Evolutionary conservation across 2,329 filamentous ascomycete genomes (phyloP).

Genomic region (Colletotrichum eleusines): DNA sequence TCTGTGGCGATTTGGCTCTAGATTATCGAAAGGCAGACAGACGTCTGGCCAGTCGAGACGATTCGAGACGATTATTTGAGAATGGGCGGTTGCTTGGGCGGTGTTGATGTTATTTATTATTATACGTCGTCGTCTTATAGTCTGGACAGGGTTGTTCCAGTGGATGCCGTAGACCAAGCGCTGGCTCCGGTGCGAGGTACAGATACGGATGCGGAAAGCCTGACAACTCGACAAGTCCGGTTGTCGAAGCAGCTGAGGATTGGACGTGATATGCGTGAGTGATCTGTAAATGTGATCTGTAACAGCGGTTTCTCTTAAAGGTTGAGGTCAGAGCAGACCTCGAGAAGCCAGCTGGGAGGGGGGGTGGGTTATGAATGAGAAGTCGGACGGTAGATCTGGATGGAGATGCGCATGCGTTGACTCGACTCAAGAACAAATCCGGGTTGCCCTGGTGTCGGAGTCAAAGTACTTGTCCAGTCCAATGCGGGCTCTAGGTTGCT

Average conservation of each 20-base stretch:
- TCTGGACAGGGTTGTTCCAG: neutral
- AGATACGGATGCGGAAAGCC: neutral
- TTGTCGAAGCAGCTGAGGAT: neutral
- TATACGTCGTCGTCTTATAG: conserved; percentile 32
- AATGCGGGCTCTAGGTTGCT: conserved; percentile 32
- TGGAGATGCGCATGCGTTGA: conserved; percentile 34
- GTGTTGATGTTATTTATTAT: conserved; percentile 28
- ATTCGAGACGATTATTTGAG: neutral
- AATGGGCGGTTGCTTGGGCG: conserved; percentile 5
- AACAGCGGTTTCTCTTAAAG: neutral
- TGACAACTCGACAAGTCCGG: neutral
- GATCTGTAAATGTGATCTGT: neutral
- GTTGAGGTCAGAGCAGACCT: conserved; percentile 8
- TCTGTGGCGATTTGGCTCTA: neutral
- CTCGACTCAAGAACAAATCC: conserved; percentile 38
- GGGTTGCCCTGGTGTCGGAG: conserved; percentile 31
- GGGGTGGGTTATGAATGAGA: conserved; percentile 35
- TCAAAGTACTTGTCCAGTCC: conserved; percentile 25
- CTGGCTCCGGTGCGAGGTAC: neutral
- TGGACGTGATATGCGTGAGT: neutral
- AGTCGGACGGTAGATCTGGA: conserved; percentile 13
- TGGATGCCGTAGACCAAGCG: neutral
- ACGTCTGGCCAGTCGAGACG: conserved; percentile 1
- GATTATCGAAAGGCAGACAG: neutral
- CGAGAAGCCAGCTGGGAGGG: neutral